These are phyloP conservation scores for Tolypocladium ovalisporum DNA, from an alignment of 2,329 filamentous ascomycete genomes.

Conservation along the genomic window DNA sequence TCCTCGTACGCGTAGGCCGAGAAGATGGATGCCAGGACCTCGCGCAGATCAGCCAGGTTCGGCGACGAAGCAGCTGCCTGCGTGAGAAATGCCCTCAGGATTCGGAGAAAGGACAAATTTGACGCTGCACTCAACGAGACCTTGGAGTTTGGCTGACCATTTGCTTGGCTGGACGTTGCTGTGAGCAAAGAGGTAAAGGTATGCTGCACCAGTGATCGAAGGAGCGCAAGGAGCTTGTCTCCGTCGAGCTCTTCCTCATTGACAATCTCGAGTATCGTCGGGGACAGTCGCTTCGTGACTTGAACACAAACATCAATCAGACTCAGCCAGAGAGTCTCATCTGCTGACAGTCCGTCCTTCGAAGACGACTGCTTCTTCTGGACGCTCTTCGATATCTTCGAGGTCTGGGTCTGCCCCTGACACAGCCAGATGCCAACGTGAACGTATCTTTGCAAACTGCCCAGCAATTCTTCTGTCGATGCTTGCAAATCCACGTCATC, in stretches of 20 bases:
- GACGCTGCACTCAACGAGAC: constrained; percentile 27
- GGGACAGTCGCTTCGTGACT: constrained; percentile 53
- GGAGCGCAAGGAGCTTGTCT: constrained; percentile 50
- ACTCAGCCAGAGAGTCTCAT: constrained; percentile 49
- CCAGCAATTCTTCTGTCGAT: constrained; percentile 62
- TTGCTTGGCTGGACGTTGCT: constrained; percentile 49
- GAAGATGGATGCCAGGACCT: constrained; percentile 81
- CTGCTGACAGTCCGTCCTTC: constrained; percentile 34
- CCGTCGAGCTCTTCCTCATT: constrained; percentile 33
- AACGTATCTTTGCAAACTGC: constrained; percentile 76
- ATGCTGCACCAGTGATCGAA: constrained; percentile 77
- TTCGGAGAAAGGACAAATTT: constrained; percentile 73
- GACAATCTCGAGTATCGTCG: constrained; percentile 32
- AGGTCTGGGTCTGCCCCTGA: constrained; percentile 65
- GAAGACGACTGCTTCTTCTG: constrained; percentile 37
- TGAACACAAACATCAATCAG: constrained; percentile 50
- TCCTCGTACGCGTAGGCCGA: constrained; percentile 93
- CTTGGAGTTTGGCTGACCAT: constrained; percentile 20
- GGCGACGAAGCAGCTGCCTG: constrained; percentile 74
- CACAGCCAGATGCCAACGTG: constrained; percentile 95
- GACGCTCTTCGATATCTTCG: constrained; percentile 31
- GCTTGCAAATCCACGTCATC: constrained; percentile 40
- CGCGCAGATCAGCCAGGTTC: constrained; percentile 74
- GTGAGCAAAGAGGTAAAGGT: constrained; percentile 80
- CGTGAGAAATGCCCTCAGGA: constrained; percentile 79